Evolutionary conservation across 306 rosid genomes (phyloP), one percentile per base, ranked within the genome.

Genomic region (Dalbergia oliveri): DNA sequence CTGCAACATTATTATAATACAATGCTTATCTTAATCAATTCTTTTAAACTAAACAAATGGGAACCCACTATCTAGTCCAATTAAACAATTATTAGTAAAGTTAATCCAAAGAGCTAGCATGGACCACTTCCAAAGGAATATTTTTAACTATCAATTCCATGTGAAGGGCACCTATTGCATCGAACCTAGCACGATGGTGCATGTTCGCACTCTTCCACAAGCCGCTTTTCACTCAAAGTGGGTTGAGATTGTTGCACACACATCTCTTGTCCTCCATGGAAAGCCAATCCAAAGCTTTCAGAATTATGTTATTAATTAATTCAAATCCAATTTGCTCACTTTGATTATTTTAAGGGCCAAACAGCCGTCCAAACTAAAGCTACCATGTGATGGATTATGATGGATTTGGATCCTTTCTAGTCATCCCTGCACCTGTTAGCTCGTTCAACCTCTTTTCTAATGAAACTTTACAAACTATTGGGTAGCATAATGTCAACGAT

Each of bases 101-200:
- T 82, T 83, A 89, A 86, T 84, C 86, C 84, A 83, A 77, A 84
- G 76, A 39, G 80, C 23, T 21, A 21, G 23, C 19, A 81, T 71
- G 97, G 94, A 90, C 94, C 91, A 93, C 91, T 66, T 58, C 0
- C 50, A 83, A 63, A 72, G 21, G n/a, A 78, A 68, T 21, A 9
- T 13, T 35, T 35, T 39, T 39, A 75, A 45, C 33, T 69, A 77
- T 35, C 19, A 82, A 74, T 63, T 89, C 86, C 94, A 93, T 88
- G 97, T 94, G 98, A 94, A 84, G 82, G 47, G 89, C 92, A 90
- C 89, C 89, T 71, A 84, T 81, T 85, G 87, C 91, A 86, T 94
- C 82, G 94, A 90, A 81, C 67, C 72, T 72, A 84, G 87, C 97
- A 87, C 86, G 85, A 90, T 82, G 85, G 79, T 86, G 92, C 98